Evolutionary conservation across 177 flowering plant genomes (phyloP), one percentile per base, ranked within the genome.

Genomic region (Viscum album): DNA sequence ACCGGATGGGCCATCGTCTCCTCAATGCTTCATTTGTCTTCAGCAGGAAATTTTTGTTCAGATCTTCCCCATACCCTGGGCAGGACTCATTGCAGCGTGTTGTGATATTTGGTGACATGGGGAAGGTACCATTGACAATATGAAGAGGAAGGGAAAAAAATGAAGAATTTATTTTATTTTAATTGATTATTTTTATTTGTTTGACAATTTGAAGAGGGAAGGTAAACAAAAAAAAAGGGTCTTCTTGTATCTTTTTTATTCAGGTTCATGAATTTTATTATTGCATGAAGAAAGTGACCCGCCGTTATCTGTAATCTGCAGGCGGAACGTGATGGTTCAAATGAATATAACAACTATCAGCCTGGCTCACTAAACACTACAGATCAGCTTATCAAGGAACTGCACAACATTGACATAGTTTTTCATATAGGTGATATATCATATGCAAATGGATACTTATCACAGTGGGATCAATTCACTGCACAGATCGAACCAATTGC

Each of bases 381-480:
- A 1, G 93, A 89, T 70, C 87, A 81, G 73, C 87, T 92, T 63
- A 77, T 85, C 69, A 81, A 79, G 71, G 98, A 90, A 75, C 74
- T 90, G 73, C 56, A 75, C 37, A 83, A 90, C 79, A 75, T 77
- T 58, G 97, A 93, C 80, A 84, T 89, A 71, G 94, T 93, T 26
- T 89, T 93, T 71, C 98, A 89, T 47, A 90, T 90, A 7, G 98
- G 98, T 68, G 97, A 93, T 70, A 52, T 90, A 35, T 5, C 84
- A 30, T 90, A 89, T 76, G 77, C 98, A 45, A 93, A 90, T 77
- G 97, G 97, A 36, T 93, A 87, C 65, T 59, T 93, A 66, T 93
- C 98, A 15, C 97, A 90, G 68, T 93, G 98, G 98, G 98, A 93
- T 73, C 98, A 93, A 71, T 93, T 90, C 76, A 90, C 98, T 0